Base-by-base conservation (phyloP, 371 early-diverging fungal species). In the Lichtheimia corymbifera region DNA sequence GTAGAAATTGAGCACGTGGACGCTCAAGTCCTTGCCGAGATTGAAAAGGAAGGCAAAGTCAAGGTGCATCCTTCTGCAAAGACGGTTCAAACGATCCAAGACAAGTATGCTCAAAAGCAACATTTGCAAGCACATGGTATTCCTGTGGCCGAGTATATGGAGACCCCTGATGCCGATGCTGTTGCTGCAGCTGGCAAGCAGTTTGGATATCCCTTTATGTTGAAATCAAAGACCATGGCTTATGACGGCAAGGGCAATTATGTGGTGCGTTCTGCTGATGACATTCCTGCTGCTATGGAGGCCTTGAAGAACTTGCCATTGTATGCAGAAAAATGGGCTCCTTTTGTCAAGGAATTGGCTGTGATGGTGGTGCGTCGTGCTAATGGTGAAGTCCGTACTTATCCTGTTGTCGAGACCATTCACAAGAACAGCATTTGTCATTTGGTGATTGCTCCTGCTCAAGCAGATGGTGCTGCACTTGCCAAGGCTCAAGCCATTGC, bases 1-100 rank as follows among this genome's bases (percentile, higher is more conserved):
- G 91, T 94, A 15, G 97, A 98, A 77, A 97, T 98, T 59, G 98
- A 98, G 78, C 98, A 98, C 66, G 95, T 98, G 35, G 86, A 97
- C 76, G 82, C 88, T 44, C 76, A 82, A 6, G 88, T 91, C 20
- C 85, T 97, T 9, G 87, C 82, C 9, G 80, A 70, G 24, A 71
- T 92, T 27, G 91, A 86, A 58, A 70, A 61, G 9, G 80, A 81
- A 53, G 73, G 71, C 20, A 72, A 66, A 11, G 64, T 76, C 20
- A 75, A 75, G 41, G 71, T 83, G 11, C 90, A 92, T 53, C 98
- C 98, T 45, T 81, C 88, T 4, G 90, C 97, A 0, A 70, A 79
- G 53, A 94, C 96, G 9, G 83, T 97, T 58, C 61, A 84, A 30
- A 84, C 90, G 50, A 97, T 98, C 69, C 97, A 98, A 77, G 97